Conservation (phyloP, 148 eudicot species). For the Chenopodium album region DNA sequence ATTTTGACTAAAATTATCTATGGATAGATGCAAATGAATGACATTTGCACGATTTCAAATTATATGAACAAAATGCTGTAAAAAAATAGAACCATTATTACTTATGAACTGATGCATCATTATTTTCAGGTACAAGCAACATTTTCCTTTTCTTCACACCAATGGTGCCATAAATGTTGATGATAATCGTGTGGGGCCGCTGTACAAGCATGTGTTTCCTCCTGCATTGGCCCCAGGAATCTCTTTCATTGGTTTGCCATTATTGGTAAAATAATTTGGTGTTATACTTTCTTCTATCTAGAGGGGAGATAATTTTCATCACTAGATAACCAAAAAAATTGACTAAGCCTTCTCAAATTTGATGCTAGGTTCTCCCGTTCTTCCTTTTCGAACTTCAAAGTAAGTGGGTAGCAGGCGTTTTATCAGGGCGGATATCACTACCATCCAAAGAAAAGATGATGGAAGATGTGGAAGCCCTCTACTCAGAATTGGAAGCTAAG, state of each 20-base stretch:
- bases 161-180: constrained; percentile 53
- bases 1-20: constrained; percentile 6
- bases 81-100: background rate
- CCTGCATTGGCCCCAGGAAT: constrained; percentile 80
- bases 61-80: background rate
- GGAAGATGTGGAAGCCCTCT: constrained; percentile 59
- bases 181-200: constrained; percentile 87
- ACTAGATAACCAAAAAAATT: constrained; percentile 3
- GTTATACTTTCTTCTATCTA: background rate
- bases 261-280: constrained; percentile 40
- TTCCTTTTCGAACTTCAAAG: constrained; percentile 63
- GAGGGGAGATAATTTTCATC: background rate
- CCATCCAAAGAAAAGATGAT: constrained; percentile 64
- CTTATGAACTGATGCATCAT: background rate
- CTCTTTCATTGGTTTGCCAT: constrained; percentile 87
- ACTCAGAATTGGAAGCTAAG: constrained; percentile 49
- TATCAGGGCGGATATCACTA: constrained; percentile 62
- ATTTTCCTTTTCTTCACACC: constrained; percentile 75
- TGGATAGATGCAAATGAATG: background rate
- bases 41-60: background rate
- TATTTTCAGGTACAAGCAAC: constrained; percentile 63
- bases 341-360: background rate
- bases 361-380: constrained; percentile 57
- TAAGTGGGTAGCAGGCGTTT: constrained; percentile 80
- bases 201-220: constrained; percentile 85